A percentile compares a stretch with the other conserved stretches of the same genome.
Conservation (phyloP, 2,329 filamentous ascomycete genomes). For the Geosmithia putterillii region DNA sequence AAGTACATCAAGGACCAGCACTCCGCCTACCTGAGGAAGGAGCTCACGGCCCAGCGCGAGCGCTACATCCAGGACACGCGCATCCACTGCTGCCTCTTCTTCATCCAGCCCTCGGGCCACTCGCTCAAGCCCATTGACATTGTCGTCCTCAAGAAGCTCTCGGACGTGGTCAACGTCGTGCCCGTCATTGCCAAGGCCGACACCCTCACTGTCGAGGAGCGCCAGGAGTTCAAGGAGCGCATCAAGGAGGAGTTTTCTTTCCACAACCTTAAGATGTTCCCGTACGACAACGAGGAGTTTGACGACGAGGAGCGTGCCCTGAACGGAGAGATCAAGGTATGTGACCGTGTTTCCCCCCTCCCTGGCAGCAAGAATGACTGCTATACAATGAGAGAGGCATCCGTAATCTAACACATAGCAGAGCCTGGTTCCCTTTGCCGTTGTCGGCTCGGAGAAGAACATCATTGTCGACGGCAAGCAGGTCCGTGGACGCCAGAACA, state of each 20-base stretch:
- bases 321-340: constrained; percentile 93
- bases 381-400: not conserved
- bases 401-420: constrained; percentile 28
- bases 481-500: constrained; percentile 94
- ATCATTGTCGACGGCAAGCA: constrained; percentile 97
- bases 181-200: constrained; percentile 98
- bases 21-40: constrained; percentile 97
- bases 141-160: constrained; percentile 98
- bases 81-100: constrained; percentile 99
- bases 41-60: constrained; percentile 97
- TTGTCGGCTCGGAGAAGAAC: constrained; percentile 95
- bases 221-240: constrained; percentile 91
- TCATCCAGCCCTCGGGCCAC: constrained; percentile 97
- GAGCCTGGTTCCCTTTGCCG: constrained; percentile 92
- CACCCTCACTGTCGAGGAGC: constrained; percentile 89
- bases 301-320: constrained; percentile 90
- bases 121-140: constrained; percentile 99
- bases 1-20: constrained; percentile 99
- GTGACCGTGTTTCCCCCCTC: constrained; percentile 7
- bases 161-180: constrained; percentile 97
- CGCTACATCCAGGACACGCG: constrained; percentile 98
- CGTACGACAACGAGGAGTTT: constrained; percentile 98
- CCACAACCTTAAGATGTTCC: constrained; percentile 99
- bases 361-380: too few species aligned
- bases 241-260: constrained; percentile 99